Base-by-base conservation (phyloP, 352 stramenopile species). In the Pythium apleroticum region DNA sequence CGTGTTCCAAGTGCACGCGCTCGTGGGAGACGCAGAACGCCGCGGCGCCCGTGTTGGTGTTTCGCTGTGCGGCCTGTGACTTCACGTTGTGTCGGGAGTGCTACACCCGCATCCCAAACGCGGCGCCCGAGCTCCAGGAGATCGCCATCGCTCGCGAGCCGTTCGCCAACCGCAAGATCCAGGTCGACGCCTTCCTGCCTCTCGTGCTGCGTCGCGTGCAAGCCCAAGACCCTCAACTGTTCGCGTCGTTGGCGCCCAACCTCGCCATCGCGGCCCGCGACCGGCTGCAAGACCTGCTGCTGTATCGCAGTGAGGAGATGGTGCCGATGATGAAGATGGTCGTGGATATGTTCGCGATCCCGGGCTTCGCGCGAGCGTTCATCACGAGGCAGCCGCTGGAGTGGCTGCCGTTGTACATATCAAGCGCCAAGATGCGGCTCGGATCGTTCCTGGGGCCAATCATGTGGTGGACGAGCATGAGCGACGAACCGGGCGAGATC, bases 391-490 rank as follows among this genome's bases (percentile, higher is more conserved):
- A 64, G n/a, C 46, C 55, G 5, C 30, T 66, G 25, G 25, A 60
- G 27, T 76, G 69, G 69, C 77, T 89, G 58, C 78, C 80, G 14
- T 41, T 80, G 37, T 81, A 77, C 60, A 86, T 85, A 28, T 76
- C 69, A 3, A 69, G 65, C 25, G 50, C 56, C 50, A 69, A 76
- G 43, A 68, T 89, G 31, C 64, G 60, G 6, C 55, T 71, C 10
- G 45, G 73, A 17, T 77, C 76, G 31, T 85, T 85, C 54, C 41
- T 93, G 14, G 84, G 84, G 0, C 78, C 81, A 50, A 80, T 93
- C 65, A 68, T 93, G 30, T 76, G 84, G 15, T 80, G 74, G 48
- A 86, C 80, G 17, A 89, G 75, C n/a, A 84, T 93, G 68, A 75
- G 80, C 1, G 75, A 91, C 30, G 80, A 89, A 22, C 72, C 72